phyloP scores from a whole-genome alignment of 1,284 basidiomycete genomes.

The Trametes versicolor region DNA sequence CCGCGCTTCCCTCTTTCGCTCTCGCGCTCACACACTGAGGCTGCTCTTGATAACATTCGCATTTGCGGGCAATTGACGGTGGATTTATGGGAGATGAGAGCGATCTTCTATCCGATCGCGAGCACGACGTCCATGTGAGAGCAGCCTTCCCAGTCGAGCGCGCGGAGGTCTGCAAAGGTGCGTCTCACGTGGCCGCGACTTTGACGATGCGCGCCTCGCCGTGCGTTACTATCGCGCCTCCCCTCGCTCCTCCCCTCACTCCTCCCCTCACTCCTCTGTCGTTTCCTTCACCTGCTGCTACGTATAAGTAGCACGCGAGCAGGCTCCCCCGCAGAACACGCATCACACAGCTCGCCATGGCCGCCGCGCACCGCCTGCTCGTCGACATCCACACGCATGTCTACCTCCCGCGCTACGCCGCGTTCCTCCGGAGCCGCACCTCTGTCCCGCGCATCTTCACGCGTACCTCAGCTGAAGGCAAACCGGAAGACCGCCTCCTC shows the following conservation, averaged over 20 bases:
- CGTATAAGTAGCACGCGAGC: conserved; percentile 4
- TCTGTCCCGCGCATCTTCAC: conserved; percentile 75
- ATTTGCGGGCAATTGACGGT: background rate
- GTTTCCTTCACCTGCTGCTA: conserved; percentile 5
- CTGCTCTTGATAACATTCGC: background rate
- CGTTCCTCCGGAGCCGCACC: conserved; percentile 67
- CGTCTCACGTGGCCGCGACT: conserved; percentile 30
- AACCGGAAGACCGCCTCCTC: conserved; percentile 71
- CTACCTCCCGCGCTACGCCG: conserved; percentile 79
- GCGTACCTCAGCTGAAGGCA: conserved; percentile 52
- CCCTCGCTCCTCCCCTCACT: conserved; percentile 1
- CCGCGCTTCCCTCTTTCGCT: background rate
- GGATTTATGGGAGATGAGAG: background rate
- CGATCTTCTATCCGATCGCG: conserved; percentile 26
- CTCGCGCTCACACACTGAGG: conserved; percentile 3
- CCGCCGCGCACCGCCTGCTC: conserved; percentile 52
- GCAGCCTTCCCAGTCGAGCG: background rate
- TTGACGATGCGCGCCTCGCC: conserved; percentile 11
- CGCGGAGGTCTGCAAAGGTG: no score
- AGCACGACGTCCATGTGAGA: conserved; percentile 6
- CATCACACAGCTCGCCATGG: conserved; percentile 8
- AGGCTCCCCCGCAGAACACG: background rate
- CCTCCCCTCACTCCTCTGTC: background rate
- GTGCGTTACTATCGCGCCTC: background rate
- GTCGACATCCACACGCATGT: conserved; percentile 87